Percentiles rank a stretch among this genome's conserved stretches.
Conservation (phyloP, 1,139 yeast species). For the Scheffersomyces lignicola region DNA sequence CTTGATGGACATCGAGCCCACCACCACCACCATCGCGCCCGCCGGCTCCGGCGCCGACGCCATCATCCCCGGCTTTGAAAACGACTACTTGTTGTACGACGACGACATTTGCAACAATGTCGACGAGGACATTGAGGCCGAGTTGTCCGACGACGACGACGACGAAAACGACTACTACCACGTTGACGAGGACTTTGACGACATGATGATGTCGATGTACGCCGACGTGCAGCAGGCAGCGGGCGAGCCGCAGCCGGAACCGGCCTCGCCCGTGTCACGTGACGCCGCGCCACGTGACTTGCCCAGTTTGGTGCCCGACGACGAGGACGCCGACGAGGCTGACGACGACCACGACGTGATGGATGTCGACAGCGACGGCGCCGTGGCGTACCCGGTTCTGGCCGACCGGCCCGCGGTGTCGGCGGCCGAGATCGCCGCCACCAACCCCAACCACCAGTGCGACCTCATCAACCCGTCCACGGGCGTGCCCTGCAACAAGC, state of each 20-base stretch:
- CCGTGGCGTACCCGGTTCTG: too few species aligned
- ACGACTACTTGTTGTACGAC: constrained; percentile 35
- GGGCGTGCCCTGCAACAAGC: constrained; percentile 44
- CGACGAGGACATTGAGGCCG: constrained; percentile 39
- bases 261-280: not conserved
- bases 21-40: not conserved
- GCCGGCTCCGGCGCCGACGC: constrained; percentile 7
- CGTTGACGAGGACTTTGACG: constrained; percentile 41
- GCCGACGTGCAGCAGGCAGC: not conserved
- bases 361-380: constrained; percentile 8
- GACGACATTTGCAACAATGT: constrained; percentile 26
- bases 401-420: too few species aligned
- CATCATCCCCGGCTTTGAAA: constrained; percentile 35
- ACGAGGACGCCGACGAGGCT: constrained; percentile 8
- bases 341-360: constrained; percentile 15
- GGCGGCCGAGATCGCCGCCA: constrained; percentile 25
- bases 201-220: constrained; percentile 21
- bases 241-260: not conserved
- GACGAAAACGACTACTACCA: constrained; percentile 37
- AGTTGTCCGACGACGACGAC: constrained; percentile 35
- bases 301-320: constrained; percentile 2
- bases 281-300: too few species aligned
- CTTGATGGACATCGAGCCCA: constrained; percentile 4
- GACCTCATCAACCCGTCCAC: constrained; percentile 59
- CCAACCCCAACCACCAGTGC: constrained; percentile 42